Conservation (phyloP, 148 eudicot species). For the Rhododendron ovatum region DNA sequence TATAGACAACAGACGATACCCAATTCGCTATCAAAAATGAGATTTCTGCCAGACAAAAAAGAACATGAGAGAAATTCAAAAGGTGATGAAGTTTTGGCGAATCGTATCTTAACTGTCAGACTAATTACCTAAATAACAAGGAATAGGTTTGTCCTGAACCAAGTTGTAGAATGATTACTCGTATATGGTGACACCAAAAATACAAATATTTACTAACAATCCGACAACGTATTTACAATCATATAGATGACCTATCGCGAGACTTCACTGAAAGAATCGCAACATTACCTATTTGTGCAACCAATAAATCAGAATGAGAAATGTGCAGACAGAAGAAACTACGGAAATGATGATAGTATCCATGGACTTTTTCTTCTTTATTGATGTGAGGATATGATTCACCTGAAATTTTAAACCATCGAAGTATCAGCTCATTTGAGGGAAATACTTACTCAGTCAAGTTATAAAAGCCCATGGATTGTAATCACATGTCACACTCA, state of each 20-base stretch:
- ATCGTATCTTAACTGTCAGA: neutral
- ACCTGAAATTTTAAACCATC: conserved; percentile 49
- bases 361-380: conserved; percentile 98
- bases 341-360: conserved; percentile 91
- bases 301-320: conserved; percentile 92
- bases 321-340: conserved; percentile 89
- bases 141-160: neutral
- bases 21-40: neutral
- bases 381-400: conserved; percentile 70
- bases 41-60: neutral
- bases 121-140: neutral
- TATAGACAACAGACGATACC: too few relatives aligned
- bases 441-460: neutral
- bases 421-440: neutral
- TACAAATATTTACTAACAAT: neutral
- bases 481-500: neutral
- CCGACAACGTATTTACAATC: neutral
- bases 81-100: neutral
- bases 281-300: conserved; percentile 48
- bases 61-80: neutral
- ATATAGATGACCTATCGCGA: neutral
- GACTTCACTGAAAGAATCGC: neutral
- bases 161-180: too few relatives aligned
- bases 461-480: neutral
- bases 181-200: neutral